These are phyloP conservation scores for Prosopis cineraria DNA, from an alignment of 306 rosid species.

Conservation along the genomic window DNA sequence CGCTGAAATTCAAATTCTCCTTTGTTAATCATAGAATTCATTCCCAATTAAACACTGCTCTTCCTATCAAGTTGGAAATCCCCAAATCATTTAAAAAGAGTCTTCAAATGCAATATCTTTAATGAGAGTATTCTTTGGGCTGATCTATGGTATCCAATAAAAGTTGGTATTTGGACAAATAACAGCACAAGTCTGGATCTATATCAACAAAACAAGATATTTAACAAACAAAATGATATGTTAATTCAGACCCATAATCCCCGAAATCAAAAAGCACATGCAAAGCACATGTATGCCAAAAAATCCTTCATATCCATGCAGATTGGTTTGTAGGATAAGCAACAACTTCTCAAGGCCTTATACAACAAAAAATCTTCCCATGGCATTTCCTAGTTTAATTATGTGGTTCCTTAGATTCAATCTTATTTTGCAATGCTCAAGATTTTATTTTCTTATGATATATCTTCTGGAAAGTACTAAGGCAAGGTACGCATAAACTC, in stretches of 20 bases:
- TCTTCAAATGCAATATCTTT: neutral
- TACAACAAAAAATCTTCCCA: neutral
- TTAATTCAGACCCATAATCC: neutral
- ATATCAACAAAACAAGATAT: neutral
- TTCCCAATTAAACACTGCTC: neutral
- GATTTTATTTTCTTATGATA: neutral
- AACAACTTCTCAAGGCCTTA: neutral
- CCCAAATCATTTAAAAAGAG: neutral
- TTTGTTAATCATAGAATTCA: constrained; percentile 2
- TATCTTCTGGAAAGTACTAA: neutral
- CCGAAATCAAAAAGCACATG: constrained; percentile 3
- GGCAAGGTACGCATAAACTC: constrained; percentile 28
- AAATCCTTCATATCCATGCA: neutral
- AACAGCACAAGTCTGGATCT: neutral
- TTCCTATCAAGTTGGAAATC: neutral
- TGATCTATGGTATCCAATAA: neutral
- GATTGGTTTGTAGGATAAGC: neutral
- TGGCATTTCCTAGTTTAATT: neutral
- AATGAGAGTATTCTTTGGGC: neutral
- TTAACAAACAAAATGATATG: neutral
- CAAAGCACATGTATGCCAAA: constrained; percentile 7
- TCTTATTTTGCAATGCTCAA: neutral
- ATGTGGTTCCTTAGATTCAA: neutral
- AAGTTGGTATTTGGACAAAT: neutral
- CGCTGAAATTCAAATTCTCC: constrained; percentile 13